Evolutionary conservation across 768 basidiomycete species (phyloP), one percentile per base, ranked within the genome.

Genomic region (Ramaria sp.): DNA sequence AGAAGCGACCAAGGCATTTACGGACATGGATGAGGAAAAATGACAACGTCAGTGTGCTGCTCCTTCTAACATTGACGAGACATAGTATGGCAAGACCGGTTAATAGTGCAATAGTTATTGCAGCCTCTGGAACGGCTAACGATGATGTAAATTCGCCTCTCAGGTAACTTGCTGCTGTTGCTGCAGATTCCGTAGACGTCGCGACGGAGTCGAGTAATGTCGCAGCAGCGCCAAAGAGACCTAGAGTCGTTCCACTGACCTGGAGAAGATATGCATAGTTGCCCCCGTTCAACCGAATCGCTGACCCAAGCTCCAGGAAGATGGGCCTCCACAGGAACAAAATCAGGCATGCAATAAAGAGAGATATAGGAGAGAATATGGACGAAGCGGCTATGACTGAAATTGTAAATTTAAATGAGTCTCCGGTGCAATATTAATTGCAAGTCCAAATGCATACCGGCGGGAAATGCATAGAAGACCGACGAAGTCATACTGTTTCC

Each of bases 261-360:
- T 87, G 0, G 78, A 75, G 0, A 83, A 82, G 17, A 63, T 85
- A 86, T 0, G 80, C 79, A 63, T 86, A 88, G 4, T 83, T 85
- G 7, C 83, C 84, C 0, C 87, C 87, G 55, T 75, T 80, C 10
- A 87, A 75, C 0, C 84, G 82, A 1, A 88, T 67, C 2, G 86
- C 84, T 4, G 82, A 81, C 0, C 77, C 84, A 9, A 90, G 68
- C 64, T 88, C 87, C 60, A 79, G 76, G 78, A 90, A 81, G 47
- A 89, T 76, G 2, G 86, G 86, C 12, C 84, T 78, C 83, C 84
- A 89, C 22, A 88, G 64, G 62, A 83, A 84, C 3, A 86, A 64
- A 1, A 83, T 73, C 31, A 81, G 66, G 0, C 81, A 79, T 0
- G 87, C 83, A 24, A 83, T 63, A 38, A 84, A 75, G 57, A 89